A percentile compares a stretch with the other conserved stretches of the same genome.
Evolutionary conservation across 441 rosid species (phyloP).

Genomic region (Pelargonium citronellum): DNA sequence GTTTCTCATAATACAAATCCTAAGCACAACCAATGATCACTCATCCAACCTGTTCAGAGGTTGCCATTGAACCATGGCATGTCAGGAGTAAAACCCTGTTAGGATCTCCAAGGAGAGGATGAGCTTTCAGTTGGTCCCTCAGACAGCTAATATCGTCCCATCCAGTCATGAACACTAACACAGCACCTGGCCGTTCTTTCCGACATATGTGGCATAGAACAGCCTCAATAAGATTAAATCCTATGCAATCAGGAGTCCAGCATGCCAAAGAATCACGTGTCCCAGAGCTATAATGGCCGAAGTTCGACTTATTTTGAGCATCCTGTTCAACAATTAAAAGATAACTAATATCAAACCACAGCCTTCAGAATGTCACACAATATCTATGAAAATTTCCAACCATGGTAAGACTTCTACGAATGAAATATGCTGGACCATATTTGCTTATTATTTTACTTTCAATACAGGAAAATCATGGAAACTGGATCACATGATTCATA

Average conservation of each 20-base stretch:
- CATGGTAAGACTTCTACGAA: slow-evolving; percentile 3
- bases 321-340: slow-evolving; percentile 45
- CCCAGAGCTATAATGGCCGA: slow-evolving; percentile 77
- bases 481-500: neutral
- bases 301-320: slow-evolving; percentile 79
- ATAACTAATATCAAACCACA: slow-evolving; percentile 10
- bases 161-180: slow-evolving; percentile 94
- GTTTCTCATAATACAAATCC: neutral
- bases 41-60: slow-evolving; percentile 75
- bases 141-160: slow-evolving; percentile 97
- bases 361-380: slow-evolving; percentile 8
- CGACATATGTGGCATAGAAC: slow-evolving; percentile 94
- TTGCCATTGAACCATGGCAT: slow-evolving; percentile 99
- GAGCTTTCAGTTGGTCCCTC: slow-evolving; percentile 91
- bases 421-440: slow-evolving; percentile 4
- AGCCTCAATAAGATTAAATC: slow-evolving; percentile 94
- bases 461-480: slow-evolving; percentile 1
- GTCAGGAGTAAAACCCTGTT: slow-evolving; percentile 81
- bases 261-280: slow-evolving; percentile 81
- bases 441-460: neutral
- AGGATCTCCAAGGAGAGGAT: slow-evolving; percentile 97
- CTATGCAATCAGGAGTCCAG: slow-evolving; percentile 93
- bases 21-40: slow-evolving; percentile 11
- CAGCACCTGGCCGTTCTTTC: slow-evolving; percentile 91
- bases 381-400: neutral